Evolutionary conservation across 495 filamentous ascomycete genomes (phyloP), one percentile per base, ranked within the genome.

Genomic region (Talaromyces wortmannii): DNA sequence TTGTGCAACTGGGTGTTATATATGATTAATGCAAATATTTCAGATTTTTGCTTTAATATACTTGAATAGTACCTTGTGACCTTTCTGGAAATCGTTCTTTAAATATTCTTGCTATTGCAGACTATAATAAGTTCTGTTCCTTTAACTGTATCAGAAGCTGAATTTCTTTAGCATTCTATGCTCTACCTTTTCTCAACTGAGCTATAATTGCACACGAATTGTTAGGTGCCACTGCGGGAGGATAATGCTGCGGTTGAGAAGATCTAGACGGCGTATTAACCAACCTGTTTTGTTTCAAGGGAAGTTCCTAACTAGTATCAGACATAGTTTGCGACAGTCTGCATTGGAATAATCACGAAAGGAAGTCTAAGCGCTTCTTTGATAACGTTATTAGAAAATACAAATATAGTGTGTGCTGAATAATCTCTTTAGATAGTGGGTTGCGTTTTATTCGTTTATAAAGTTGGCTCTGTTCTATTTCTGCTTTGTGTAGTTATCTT

Each of bases 21-120:
- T 45, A 45, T n/a, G 40, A 17, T 51, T 15, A 51, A 40, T 51
- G 49, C 49, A 51, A 51, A 42, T 51, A 23, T 40, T 51, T 51
- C 13, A 51, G 33, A 51, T 40, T 40, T 16, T 33, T 42, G 31
- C 49, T 51, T 31, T 31, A 51, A 10, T 42, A 36, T 30, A 51
- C 49, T 32, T 51, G 49, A 42, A 51, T 51, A 23, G 32, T 33
- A 31, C 49, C 49, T 12, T 51, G 13, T 31, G 32, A 36, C 49
- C 49, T 42, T 32, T 31, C 49, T 2, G 15, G 49, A 32, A 51
- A 51, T 32, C 7, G 49, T 51, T 51, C 31, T 51, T 33, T 17
- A 16, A 51, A 51, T 16, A 15, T 40, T 31, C 49, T 51, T 31
- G 49, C 31, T 33, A 51, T 51, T 32, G 17, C 15, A 16, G 49